Base-by-base conservation (phyloP, 140 eudicot genomes). In the Cichorium intybus region DNA sequence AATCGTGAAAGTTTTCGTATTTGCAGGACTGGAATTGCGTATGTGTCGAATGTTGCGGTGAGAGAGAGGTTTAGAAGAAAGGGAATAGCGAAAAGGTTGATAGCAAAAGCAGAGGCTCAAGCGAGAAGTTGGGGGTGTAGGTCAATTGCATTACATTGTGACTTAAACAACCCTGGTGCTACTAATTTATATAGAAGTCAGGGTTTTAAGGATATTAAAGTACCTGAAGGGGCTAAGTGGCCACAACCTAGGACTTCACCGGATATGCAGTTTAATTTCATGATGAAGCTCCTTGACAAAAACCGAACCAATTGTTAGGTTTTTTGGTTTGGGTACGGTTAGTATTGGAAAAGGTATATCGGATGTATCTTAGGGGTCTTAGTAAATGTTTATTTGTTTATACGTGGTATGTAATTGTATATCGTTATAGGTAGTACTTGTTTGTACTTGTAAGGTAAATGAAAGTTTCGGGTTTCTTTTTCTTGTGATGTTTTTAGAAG, bases 201-300 rank as follows among this genome's bases (percentile, higher is more conserved):
- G 56, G 96, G 96, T 50, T 88, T 82, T 71, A 88, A 35, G 62
- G 52, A 78, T 49, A 76, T 88, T 23, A 85, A 75, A 75, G 70
- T 88, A 6, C 98, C 95, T 0, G 87, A 81, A 64, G 98, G 85
- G n/a, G 95, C 96, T 7, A 81, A 81, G 12, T 92, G 98, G 96
- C 98, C 98, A 24, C 96, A 82, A 35, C 98, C 98, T 10, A 83
- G 71, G 74, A 81, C 85, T 6, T 51, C 92, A 9, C 80, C 82
- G 1, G 96, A 88, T 45, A 72, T 88, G 68, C 81, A 83, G 66
- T 92, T 92, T 77, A 72, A 62, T 75, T 88, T 92, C 82, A 87
- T 92, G 98, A 83, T 92, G 92, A 92, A 92, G 77, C 89, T 85
- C 35, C 66, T 80, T 17, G 65, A 75, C 43, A 75, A 63, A 33